These are phyloP conservation scores for Pseudogymnoascus sp. DNA, from an alignment of 2,329 filamentous ascomycete genomes.

Conservation along the genomic window DNA sequence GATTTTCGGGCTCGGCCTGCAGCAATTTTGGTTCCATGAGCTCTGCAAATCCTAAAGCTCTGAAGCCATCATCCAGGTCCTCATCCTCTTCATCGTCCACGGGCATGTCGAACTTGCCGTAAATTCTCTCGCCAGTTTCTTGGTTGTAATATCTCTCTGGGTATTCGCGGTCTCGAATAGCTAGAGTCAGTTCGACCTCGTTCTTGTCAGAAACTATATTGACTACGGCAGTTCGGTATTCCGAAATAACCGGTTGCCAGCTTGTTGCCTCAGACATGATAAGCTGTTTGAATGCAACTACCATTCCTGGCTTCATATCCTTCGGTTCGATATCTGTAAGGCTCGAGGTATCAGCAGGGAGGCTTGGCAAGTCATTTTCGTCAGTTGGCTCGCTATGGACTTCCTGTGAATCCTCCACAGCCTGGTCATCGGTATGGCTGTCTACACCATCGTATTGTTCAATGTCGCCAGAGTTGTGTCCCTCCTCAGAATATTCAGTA, in stretches of 20 bases:
- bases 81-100: conserved; percentile 49
- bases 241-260: conserved; percentile 56
- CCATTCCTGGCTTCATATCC: conserved; percentile 48
- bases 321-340: conserved; percentile 43
- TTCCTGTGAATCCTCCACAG: conserved; percentile 22
- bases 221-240: conserved; percentile 57
- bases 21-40: conserved; percentile 62
- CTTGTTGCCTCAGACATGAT: conserved; percentile 51
- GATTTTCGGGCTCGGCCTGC: conserved; percentile 32
- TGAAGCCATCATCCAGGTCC: conserved; percentile 47
- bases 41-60: conserved; percentile 51
- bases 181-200: conserved; percentile 53
- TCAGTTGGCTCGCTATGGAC: conserved; percentile 37
- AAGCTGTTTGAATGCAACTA: conserved; percentile 61
- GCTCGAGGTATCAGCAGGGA: conserved; percentile 48
- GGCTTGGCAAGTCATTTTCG: conserved; percentile 53
- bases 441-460: conserved; percentile 22
- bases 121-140: conserved; percentile 61
- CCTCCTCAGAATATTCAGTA: conserved; percentile 25
- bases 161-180: conserved; percentile 55
- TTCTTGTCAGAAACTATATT: conserved; percentile 45
- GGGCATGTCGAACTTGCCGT: conserved; percentile 69
- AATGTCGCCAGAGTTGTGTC: conserved; percentile 27
- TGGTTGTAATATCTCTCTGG: conserved; percentile 54
- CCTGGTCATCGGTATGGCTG: conserved; percentile 17